phyloP scores from a whole-genome alignment of 352 stramenopile genomes.

The Phytophthora chlamydospora region DNA sequence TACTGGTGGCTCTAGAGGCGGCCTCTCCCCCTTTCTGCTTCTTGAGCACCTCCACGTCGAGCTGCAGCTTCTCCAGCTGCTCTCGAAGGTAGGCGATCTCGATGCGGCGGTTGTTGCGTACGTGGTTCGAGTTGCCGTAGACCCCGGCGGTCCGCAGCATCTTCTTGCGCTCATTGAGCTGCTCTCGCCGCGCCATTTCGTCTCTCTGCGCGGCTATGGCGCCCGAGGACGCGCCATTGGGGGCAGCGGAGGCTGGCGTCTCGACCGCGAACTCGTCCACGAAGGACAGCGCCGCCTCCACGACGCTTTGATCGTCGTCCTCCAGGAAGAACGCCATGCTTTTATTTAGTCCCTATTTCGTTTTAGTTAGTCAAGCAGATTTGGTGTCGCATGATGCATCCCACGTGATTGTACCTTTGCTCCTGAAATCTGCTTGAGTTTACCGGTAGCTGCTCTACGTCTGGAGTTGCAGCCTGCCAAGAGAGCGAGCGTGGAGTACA shows the following conservation, averaged over 20 bases:
- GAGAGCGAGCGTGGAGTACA: too few species aligned
- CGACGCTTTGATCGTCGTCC: slow-evolving; percentile 21
- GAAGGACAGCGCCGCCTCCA: slow-evolving; percentile 35
- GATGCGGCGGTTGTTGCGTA: slow-evolving; percentile 41
- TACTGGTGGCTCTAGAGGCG: not conserved
- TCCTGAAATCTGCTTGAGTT: too few species aligned
- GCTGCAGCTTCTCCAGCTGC: slow-evolving; percentile 41
- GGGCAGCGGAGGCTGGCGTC: not conserved
- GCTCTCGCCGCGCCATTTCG: slow-evolving; percentile 2
- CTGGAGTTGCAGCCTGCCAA: too few species aligned
- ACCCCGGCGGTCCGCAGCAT: slow-evolving; percentile 20
- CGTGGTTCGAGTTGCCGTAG: slow-evolving; percentile 40
- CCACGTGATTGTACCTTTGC: too few species aligned
- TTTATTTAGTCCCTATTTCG: not conserved
- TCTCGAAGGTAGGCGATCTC: slow-evolving; percentile 47
- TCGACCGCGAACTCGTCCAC: slow-evolving; percentile 32
- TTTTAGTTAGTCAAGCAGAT: too few species aligned
- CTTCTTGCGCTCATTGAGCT: slow-evolving; percentile 31
- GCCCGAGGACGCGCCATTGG: not conserved
- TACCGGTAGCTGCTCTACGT: too few species aligned
- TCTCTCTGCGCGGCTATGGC: not conserved
- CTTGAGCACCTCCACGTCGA: slow-evolving; percentile 32
- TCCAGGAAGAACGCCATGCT: slow-evolving; percentile 29
- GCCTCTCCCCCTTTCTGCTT: slow-evolving; percentile 6
- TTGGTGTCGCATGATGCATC: too few species aligned